phyloP scores from a whole-genome alignment of 768 basidiomycete genomes.

The Crassisporium funariophilum region DNA sequence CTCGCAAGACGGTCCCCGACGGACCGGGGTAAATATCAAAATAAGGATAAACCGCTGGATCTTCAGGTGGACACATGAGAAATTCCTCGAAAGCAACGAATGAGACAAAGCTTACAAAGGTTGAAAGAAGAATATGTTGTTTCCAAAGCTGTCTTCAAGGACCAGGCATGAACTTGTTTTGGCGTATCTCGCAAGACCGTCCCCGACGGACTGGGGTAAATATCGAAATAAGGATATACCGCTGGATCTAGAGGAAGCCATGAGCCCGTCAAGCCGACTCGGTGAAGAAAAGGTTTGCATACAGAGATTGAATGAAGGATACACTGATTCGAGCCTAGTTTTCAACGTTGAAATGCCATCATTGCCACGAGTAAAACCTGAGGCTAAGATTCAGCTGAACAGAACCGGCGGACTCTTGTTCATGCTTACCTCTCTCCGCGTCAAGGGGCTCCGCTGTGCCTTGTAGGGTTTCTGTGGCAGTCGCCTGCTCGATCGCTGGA shows the following conservation, averaged over 20 bases:
- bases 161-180: too few species aligned
- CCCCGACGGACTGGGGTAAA: constrained; percentile 24
- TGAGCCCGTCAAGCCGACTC: not conserved
- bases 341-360: not conserved
- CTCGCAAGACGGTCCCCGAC: too few species aligned
- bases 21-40: constrained; percentile 31
- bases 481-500: constrained; percentile 9
- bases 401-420: too few species aligned
- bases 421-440: too few species aligned
- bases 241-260: constrained; percentile 25
- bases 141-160: not conserved
- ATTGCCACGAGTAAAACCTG: not conserved
- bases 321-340: constrained; percentile 8
- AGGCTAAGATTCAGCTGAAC: not conserved
- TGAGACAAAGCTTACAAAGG: constrained; percentile 26
- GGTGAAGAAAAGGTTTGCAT: constrained; percentile 7
- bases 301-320: constrained; percentile 37
- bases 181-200: not conserved
- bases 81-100: not conserved
- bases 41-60: constrained; percentile 39
- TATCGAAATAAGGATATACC: constrained; percentile 39
- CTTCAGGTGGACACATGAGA: constrained; percentile 20
- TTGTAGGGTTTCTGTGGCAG: not conserved
- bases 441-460: too few species aligned
- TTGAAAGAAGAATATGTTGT: constrained; percentile 32